Base-by-base conservation (phyloP, 768 basidiomycete genomes). In the Cubamyces lactineus region DNA sequence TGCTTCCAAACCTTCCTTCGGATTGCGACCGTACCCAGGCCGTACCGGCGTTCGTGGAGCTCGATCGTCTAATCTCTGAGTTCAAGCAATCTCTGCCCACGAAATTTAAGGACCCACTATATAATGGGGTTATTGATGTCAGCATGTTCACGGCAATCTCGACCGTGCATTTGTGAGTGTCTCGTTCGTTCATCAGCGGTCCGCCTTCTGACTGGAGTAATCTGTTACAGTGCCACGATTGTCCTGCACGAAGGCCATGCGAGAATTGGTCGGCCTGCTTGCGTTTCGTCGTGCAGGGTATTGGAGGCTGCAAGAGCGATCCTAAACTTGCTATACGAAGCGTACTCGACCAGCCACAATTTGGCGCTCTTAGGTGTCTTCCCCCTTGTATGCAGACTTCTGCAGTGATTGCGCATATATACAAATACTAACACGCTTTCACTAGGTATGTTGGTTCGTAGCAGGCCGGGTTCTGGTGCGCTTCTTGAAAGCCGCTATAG, bases 241-340 rank as follows among this genome's bases (percentile, higher is more conserved):
- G 76, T 91, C 19, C 74, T 92, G 43, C 91, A 92, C 66, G 91
- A 92, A 64, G 88, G 89, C 3, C 89, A 91, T 68, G 88, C 89
- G 17, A 82, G 84, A 61, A 77, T 88, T 49, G 77, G 78, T 24
- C 76, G 73, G 48, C 78, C 79, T 17, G 83, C 83, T 39, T 92
- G 89, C 66, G 78, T 85, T 43, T 91, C 88, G 43, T 86, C 89
- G 15, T 78, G 85, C 66, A 88, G 84, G 68, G 86, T 91, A 30
- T 75, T 91, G 8, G 82, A 81, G 0, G 84, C 89, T 24, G 83
- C 89, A 2, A 82, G 90, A 50, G 79, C 82, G 0, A 84, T 89
- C 42, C 75, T 91, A 45, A 86, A 91, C 65, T 75, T 89, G 16
- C 81, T 90, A 40, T 87, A 89, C 68, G 78, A 76, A 16, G 79